These are phyloP conservation scores for Petunia hybrid DNA, from an alignment of 305 asterid genomes.

Conservation along the genomic window DNA sequence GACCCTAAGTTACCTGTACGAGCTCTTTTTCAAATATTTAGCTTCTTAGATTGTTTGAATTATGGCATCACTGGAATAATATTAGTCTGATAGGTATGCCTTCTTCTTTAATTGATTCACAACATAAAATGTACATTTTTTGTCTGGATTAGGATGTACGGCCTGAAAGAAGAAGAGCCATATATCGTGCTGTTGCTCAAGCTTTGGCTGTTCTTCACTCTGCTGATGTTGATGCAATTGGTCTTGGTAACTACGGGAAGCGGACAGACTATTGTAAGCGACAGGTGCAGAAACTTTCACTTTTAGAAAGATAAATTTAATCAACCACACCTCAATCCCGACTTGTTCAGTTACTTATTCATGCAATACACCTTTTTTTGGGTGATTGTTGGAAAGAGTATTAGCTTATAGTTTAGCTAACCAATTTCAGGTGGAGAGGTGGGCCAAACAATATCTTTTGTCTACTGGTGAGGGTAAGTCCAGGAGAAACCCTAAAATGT, in stretches of 20 bases:
- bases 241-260: slow-evolving; percentile 75
- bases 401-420: slow-evolving; percentile 27
- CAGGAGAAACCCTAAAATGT: slow-evolving; percentile 81
- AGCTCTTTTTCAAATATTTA: slow-evolving; percentile 32
- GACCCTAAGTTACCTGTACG: slow-evolving; percentile 87
- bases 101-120: slow-evolving; percentile 21
- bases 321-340: background rate
- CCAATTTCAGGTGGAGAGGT: slow-evolving; percentile 84
- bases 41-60: slow-evolving; percentile 6
- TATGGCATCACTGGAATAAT: slow-evolving; percentile 14
- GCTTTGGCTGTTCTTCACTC: slow-evolving; percentile 88
- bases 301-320: background rate
- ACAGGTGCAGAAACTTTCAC: slow-evolving; percentile 55
- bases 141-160: slow-evolving; percentile 59
- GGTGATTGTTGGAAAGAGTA: slow-evolving; percentile 1
- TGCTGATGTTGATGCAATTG: slow-evolving; percentile 77
- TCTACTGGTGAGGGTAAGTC: slow-evolving; percentile 91
- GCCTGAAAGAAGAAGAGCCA: slow-evolving; percentile 70
- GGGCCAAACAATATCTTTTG: slow-evolving; percentile 87
- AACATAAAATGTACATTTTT: background rate
- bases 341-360: slow-evolving; percentile 8
- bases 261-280: slow-evolving; percentile 82
- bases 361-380: background rate
- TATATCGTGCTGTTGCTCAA: slow-evolving; percentile 80
- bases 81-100: background rate